Conservation (phyloP, 1,139 yeast species). For the Entelexis paramagnoliae region DNA sequence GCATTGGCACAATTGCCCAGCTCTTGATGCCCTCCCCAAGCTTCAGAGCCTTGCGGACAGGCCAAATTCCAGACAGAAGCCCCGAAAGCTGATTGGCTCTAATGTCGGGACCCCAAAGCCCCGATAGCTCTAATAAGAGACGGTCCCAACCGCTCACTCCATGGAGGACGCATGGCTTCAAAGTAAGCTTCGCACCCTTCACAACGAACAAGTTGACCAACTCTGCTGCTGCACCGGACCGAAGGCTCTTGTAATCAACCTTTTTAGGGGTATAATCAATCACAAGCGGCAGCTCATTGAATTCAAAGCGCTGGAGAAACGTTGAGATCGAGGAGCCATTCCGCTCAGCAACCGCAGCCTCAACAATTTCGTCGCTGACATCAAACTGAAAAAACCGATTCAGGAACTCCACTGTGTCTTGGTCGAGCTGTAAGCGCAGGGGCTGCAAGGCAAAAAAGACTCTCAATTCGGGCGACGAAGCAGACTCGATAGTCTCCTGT, state of each 20-base stretch:
- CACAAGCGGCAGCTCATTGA: slow-evolving; percentile 53
- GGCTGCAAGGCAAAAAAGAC: slow-evolving; percentile 55
- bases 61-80: slow-evolving; percentile 72
- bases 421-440: slow-evolving; percentile 74
- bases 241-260: slow-evolving; percentile 69
- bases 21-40: slow-evolving; percentile 15
- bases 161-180: slow-evolving; percentile 53
- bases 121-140: slow-evolving; percentile 46
- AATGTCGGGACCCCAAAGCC: slow-evolving; percentile 80
- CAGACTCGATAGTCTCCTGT: slow-evolving; percentile 4
- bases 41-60: slow-evolving; percentile 37
- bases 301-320: slow-evolving; percentile 58
- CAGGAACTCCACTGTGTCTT: slow-evolving; percentile 79
- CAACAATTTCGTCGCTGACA: background rate
- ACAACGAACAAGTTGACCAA: slow-evolving; percentile 78
- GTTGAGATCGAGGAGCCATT: slow-evolving; percentile 25
- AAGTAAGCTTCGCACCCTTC: slow-evolving; percentile 67
- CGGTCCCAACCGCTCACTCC: slow-evolving; percentile 69
- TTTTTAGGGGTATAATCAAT: slow-evolving; percentile 90
- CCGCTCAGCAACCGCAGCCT: background rate
- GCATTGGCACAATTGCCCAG: slow-evolving; percentile 13
- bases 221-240: slow-evolving; percentile 79
- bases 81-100: slow-evolving; percentile 67
- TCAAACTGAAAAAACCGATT: slow-evolving; percentile 64
- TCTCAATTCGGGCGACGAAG: slow-evolving; percentile 49